Evolutionary conservation across 1,139 yeast species (phyloP).

Genomic region (Scheffersomyces stambukii): DNA sequence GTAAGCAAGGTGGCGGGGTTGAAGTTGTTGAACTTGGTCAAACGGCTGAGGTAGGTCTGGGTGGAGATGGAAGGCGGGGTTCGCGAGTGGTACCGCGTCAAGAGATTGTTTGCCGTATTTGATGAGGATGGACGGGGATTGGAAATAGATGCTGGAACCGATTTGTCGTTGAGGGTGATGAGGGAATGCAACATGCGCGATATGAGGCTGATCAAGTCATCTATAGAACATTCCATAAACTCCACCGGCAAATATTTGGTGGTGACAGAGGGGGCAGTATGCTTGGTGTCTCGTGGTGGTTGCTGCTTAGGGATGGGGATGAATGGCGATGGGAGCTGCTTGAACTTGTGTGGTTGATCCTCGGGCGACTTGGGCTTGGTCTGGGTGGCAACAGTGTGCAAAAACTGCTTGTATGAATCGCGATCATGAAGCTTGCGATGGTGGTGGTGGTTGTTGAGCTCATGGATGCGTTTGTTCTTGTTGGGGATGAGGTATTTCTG

Average conservation of each 20-base stretch:
- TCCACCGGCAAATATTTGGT: constrained; percentile 42
- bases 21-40: constrained; percentile 78
- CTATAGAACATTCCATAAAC: constrained; percentile 64
- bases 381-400: constrained; percentile 2
- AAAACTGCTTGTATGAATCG: constrained; percentile 1
- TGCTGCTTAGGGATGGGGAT: constrained; percentile 1
- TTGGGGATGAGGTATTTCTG: constrained; percentile 18
- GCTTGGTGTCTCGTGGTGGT: constrained; percentile 2
- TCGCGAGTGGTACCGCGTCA: constrained; percentile 90
- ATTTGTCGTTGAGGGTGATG: constrained; percentile 62
- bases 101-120: constrained; percentile 17
- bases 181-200: constrained; percentile 77
- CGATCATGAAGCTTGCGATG: constrained; percentile 1
- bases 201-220: constrained; percentile 66
- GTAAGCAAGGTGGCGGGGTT: constrained; percentile 79
- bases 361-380: background rate
- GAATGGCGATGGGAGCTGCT: constrained; percentile 1
- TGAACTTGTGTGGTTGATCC: background rate
- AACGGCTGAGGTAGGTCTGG: constrained; percentile 68
- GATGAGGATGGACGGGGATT: constrained; percentile 16
- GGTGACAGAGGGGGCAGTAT: background rate
- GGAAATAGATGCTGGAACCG: constrained; percentile 34
- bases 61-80: constrained; percentile 88
- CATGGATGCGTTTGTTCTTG: constrained; percentile 8
- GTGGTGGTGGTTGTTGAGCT: constrained; percentile 1